Evolutionary conservation across 2,329 filamentous ascomycete species (phyloP), one percentile per base, ranked within the genome.

Genomic region (Aspergillus vadensis): DNA sequence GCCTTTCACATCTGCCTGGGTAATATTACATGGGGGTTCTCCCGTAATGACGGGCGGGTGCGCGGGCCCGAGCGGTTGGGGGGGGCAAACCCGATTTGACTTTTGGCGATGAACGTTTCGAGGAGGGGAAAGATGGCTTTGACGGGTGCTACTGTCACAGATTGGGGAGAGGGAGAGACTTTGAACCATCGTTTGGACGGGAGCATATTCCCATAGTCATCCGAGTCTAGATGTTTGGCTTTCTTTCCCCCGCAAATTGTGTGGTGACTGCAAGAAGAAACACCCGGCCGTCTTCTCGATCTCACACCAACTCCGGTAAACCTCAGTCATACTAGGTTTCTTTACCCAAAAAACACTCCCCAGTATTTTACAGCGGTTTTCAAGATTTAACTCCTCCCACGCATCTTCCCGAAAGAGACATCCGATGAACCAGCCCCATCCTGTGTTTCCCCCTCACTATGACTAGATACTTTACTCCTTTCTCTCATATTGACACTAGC

Each of bases 61-160:
- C 52, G 58, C 60, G 56, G 63, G 63, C 60, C 63, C 54, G 63
- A 65, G 63, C 59, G 63, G 58, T 27, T 59, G 55, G 51, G 57
- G 57, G 51, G 51, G 38, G 25, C 44, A 55, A 38, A 19, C 2
- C 25, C 25, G 47, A 50, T 30, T 17, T 23, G 41, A 44, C 32
- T 36, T 36, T 36, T 36, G 32, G 41, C 14, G 41, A 44, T 5
- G 12, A 6, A 44, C 32, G 32, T 12, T 36, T 36, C 32, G 32
- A 44, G 14, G 19, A 21, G 41, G 41, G 41, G n/a, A 14, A 19
- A 44, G 41, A 23, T 21, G 41, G 32, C 12, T 36, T 36, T 36
- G 32, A 36, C 32, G 32, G 32, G 32, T 36, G 32, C 32, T 36
- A 36, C 32, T 36, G 32, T 36, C 12, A 36, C 32, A 36, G 12